Conservation (phyloP, 1,284 basidiomycete genomes). For the Pseudozyma pruni region DNA sequence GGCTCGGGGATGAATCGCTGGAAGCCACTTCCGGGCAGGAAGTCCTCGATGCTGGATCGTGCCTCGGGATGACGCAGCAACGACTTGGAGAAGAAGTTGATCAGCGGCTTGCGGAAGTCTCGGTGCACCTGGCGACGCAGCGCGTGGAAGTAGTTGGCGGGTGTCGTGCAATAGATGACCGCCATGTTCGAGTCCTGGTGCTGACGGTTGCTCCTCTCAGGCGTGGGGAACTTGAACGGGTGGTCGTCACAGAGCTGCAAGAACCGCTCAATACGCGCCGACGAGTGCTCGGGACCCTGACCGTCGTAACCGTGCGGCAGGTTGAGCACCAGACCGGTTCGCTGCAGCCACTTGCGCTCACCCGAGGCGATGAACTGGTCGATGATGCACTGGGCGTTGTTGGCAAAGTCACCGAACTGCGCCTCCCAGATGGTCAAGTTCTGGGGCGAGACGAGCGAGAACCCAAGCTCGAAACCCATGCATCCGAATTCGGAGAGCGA, state of each 20-base stretch:
- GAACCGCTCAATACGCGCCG: conserved; percentile 94
- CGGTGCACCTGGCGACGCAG: conserved; percentile 67
- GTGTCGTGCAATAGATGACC: conserved; percentile 87
- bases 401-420: conserved; percentile 92
- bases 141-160: conserved; percentile 68
- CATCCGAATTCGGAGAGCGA: conserved; percentile 94
- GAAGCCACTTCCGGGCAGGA: conserved; percentile 89
- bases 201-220: conserved; percentile 89
- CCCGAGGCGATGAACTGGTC: conserved; percentile 99
- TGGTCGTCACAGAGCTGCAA: conserved; percentile 98
- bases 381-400: conserved; percentile 89
- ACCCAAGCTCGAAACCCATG: conserved; percentile 97
- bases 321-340: conserved; percentile 89
- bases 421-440: conserved; percentile 96
- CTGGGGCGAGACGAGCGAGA: conserved; percentile 95
- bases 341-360: conserved; percentile 97
- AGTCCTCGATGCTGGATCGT: conserved; percentile 85
- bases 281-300: conserved; percentile 98
- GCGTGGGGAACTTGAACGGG: conserved; percentile 87
- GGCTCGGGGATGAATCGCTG: conserved; percentile 90
- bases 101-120: conserved; percentile 69
- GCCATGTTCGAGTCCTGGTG: conserved; percentile 99
- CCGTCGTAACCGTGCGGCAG: conserved; percentile 95
- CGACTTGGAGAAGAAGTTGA: conserved; percentile 96
- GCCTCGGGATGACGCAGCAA: conserved; percentile 92